Evolutionary conservation across 257 asterid species (phyloP), one percentile per base, ranked within the genome.

Genomic region (Galeopsis tetrahit): DNA sequence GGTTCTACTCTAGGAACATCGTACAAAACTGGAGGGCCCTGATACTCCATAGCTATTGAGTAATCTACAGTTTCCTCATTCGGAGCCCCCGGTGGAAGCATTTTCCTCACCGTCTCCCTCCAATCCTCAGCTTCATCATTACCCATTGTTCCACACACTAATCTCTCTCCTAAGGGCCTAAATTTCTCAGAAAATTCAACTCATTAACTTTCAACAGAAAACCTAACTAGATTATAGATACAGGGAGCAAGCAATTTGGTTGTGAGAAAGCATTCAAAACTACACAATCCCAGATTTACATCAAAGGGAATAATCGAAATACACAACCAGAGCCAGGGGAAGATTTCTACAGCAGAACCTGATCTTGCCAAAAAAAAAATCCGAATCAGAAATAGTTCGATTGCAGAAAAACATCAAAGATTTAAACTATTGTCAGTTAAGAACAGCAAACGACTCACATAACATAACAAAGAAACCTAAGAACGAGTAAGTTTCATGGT

Each of bases 61-160:
- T 90, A 95, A 63, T 95, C 98, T 78, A 95, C 78, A 39, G 75
- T 77, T 39, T 83, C 92, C 49, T 88, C 95, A 33, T 84, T 92
- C 0, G 93, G 83, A 36, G 93, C 96, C 39, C 98, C 99, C 0
- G 95, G 93, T 60, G 99, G 99, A 60, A 95, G 89, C 98, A 95
- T 90, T 82, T 85, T 90, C 66, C 86, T 87, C 68, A 90, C 85
- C 88, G 89, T 80, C 76, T 87, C 91, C 83, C 88, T 90, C 99
- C 98, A 95, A 77, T 82, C 82, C 73, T 81, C 84, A 38, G 75
- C 80, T 68, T 74, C 88, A 59, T 75, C 70, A 46, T 80, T 80
- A 56, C 79, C 93, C 96, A 94, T 89, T 31, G 59, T 61, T 48
- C 68, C 66, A 17, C 69, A 66, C 72, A 69, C 69, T 56, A 72